These are phyloP conservation scores for Paraphysoderma sedebokerense DNA, from an alignment of 371 early-diverging fungal species.

Conservation along the genomic window DNA sequence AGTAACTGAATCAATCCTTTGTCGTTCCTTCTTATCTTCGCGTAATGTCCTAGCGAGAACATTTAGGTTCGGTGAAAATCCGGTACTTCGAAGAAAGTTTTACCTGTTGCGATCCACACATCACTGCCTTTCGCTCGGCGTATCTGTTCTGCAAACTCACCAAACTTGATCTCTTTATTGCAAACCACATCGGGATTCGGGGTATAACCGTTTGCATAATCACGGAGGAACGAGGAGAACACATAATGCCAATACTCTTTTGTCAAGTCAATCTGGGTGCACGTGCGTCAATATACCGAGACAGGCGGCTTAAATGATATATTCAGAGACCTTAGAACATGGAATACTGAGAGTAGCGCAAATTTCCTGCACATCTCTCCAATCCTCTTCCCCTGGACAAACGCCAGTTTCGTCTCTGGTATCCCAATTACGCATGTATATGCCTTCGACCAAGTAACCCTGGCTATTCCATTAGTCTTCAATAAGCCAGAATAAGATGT, in stretches of 20 bases:
- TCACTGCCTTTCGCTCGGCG: too few species aligned
- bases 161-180: slow-evolving; percentile 84
- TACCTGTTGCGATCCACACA: slow-evolving; percentile 66
- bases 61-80: too few species aligned
- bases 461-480: slow-evolving; percentile 1
- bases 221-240: slow-evolving; percentile 55
- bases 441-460: slow-evolving; percentile 48
- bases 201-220: slow-evolving; percentile 52
- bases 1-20: too few species aligned
- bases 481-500: neutral
- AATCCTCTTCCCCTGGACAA: slow-evolving; percentile 62
- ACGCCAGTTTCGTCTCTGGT: slow-evolving; percentile 56
- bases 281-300: too few species aligned
- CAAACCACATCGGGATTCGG: slow-evolving; percentile 89
- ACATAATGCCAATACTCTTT: slow-evolving; percentile 84
- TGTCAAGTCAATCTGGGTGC: slow-evolving; percentile 44
- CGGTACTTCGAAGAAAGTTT: too few species aligned
- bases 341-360: slow-evolving; percentile 46
- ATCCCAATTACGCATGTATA: slow-evolving; percentile 94
- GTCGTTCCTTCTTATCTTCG: too few species aligned
- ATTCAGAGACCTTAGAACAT: slow-evolving; percentile 20
- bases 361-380: slow-evolving; percentile 60
- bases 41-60: too few species aligned
- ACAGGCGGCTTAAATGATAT: neutral
- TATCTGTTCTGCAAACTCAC: slow-evolving; percentile 30